These are phyloP conservation scores for Penicillium turbatum DNA, from an alignment of 495 filamentous ascomycete species.

Conservation along the genomic window DNA sequence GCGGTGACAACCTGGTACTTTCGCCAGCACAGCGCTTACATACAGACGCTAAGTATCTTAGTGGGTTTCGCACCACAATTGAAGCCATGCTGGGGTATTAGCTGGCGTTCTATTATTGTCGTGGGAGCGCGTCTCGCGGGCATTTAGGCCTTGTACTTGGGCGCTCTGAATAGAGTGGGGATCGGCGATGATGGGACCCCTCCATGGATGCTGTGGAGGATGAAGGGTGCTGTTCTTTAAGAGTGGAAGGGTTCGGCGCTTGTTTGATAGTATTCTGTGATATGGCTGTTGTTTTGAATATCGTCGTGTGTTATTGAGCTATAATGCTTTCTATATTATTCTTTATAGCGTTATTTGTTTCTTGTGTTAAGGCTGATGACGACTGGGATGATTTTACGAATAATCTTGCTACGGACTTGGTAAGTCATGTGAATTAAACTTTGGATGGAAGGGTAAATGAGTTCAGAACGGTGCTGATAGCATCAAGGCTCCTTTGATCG, in stretches of 20 bases:
- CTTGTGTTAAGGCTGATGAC: slow-evolving; percentile 20
- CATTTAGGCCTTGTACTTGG: background rate
- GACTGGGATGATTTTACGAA: slow-evolving; percentile 51
- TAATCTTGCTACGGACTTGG: slow-evolving; percentile 48
- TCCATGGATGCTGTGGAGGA: background rate
- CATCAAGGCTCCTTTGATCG: slow-evolving; percentile 44
- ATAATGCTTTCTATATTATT: slow-evolving; percentile 10
- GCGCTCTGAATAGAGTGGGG: background rate
- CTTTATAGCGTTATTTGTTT: slow-evolving; percentile 16
- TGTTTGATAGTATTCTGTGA: background rate
- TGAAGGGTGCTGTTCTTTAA: slow-evolving; percentile 2
- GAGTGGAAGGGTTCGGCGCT: background rate
- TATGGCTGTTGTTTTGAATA: background rate
- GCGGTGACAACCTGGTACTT: background rate
- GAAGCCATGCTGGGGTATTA: background rate
- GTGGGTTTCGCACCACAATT: slow-evolving; percentile 9
- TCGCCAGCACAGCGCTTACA: slow-evolving; percentile 13
- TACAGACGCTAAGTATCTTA: slow-evolving; percentile 4
- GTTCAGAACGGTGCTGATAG: no score
- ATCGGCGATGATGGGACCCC: background rate
- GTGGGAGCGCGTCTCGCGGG: slow-evolving; percentile 5
- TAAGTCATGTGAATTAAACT: slow-evolving; percentile 13
- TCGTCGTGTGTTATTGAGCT: slow-evolving; percentile 1
- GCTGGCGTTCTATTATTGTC: background rate
- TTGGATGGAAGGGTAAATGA: background rate